A percentile compares a stretch with the other conserved stretches of the same genome.
Conservation (phyloP, 2,329 filamentous ascomycete genomes). For the Ophiocordyceps polyrhachis-furcata region DNA sequence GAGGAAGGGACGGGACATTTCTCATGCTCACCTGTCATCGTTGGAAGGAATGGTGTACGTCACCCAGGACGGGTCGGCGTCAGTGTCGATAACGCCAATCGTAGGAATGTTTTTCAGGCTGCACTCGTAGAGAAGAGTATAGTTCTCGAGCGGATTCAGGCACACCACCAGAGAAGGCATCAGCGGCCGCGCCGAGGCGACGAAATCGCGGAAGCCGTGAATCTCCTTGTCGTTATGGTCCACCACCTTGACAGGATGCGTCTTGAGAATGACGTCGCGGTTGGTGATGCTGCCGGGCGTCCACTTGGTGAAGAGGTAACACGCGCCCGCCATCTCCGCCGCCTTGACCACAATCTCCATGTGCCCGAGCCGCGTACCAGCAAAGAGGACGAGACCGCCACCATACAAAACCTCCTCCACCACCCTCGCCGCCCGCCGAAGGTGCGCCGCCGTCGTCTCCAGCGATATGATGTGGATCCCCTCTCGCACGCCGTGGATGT, state of each 20-base stretch:
- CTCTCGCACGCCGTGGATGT: conserved; percentile 80
- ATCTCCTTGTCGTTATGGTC: conserved; percentile 49
- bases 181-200: conserved; percentile 44
- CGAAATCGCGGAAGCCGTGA: conserved; percentile 44
- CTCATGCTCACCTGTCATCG: conserved; percentile 57
- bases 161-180: conserved; percentile 84
- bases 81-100: conserved; percentile 86
- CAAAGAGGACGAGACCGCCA: conserved; percentile 77
- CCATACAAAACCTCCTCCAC: conserved; percentile 70
- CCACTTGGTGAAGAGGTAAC: conserved; percentile 87
- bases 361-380: conserved; percentile 70
- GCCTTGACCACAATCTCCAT: conserved; percentile 64
- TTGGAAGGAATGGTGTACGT: conserved; percentile 95
- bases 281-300: conserved; percentile 85
- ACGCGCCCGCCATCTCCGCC: conserved; percentile 58
- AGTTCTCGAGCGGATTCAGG: conserved; percentile 85
- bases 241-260: conserved; percentile 53
- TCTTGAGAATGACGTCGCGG: conserved; percentile 67
- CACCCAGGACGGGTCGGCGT: conserved; percentile 80
- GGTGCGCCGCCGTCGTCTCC: conserved; percentile 71
- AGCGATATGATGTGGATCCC: conserved; percentile 87
- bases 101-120: conserved; percentile 76
- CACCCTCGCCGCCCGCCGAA: conserved; percentile 83
- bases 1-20: background rate
- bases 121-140: conserved; percentile 78